Evolutionary conservation across 2,329 filamentous ascomycete species (phyloP), one percentile per base, ranked within the genome.

Genomic region (Juglanconis sp.): DNA sequence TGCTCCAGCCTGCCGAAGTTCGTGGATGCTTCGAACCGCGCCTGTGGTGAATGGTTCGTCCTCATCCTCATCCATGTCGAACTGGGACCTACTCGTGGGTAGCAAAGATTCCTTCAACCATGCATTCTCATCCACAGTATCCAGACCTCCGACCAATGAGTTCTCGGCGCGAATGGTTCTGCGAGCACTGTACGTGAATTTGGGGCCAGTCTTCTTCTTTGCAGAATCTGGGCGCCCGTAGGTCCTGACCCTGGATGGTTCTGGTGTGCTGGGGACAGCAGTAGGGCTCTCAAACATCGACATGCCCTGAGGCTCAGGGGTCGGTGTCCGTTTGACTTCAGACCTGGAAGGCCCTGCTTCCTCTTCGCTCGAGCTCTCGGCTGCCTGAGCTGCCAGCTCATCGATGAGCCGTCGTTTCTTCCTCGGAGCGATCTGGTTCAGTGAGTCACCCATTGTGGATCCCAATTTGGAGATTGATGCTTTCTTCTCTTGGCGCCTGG

Each of bases 1-100:
- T 30, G 85, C 86, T 15, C 87, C 87, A 4, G 86, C 85, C 62
- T 87, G 83, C 55, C 85, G 79, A 47, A 89, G 72, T 68, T 89
- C 87, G 68, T 89, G 86, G 17, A 89, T 82, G 65, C 84, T 87
- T 60, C 81, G 80, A 51, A 88, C 84, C 34, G 81, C 81, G 17
- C 79, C 77, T 50, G 77, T 79, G 24, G 75, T 74, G 11, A 70
- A 71, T 3, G 74, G 66, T 15, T 77, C 76, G 30, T 77, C 74
- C 1, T 78, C 75, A 13, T 71, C 69, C 6, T 80, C 78, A n/a
- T 76, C 74, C 56, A 78, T 70, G 0, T 74, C 70, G 49, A 73
- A 72, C 60, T 70, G 53, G 59, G 34, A 61, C 62, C 60, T 13
- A 53, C 66, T 64, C 8, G 68, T 63, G 1, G 68, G 69, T 8